Conservation (phyloP, 371 early-diverging fungal species). For the Mucor irregularis region DNA sequence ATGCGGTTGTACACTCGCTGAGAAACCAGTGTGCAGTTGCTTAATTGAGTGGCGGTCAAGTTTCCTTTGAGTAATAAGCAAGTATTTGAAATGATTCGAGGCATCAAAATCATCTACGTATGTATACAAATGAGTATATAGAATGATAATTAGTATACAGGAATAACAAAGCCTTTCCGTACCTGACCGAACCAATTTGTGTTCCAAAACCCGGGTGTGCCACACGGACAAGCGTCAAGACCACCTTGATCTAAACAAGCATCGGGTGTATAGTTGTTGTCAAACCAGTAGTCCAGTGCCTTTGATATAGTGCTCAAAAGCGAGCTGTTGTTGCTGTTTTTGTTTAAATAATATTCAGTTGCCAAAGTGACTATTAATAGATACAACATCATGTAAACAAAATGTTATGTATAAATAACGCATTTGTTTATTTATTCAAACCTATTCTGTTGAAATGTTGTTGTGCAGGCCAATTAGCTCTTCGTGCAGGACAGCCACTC, state of each 20-base stretch:
- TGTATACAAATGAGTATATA: not conserved
- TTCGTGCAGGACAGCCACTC: slow-evolving; percentile 23
- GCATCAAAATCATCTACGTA: slow-evolving; percentile 30
- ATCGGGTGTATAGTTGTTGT: slow-evolving; percentile 22
- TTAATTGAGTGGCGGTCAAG: slow-evolving; percentile 9
- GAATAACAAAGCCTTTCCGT: too few species aligned
- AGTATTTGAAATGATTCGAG: slow-evolving; percentile 18
- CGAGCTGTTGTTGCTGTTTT: not conserved
- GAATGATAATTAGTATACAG: too few species aligned
- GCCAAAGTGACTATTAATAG: slow-evolving; percentile 23
- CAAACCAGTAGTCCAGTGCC: slow-evolving; percentile 31
- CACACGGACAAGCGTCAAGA: slow-evolving; percentile 29
- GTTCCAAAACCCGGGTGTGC: slow-evolving; percentile 37
- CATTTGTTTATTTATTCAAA: not conserved
- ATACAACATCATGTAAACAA: not conserved
- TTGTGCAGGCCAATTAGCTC: slow-evolving; percentile 37
- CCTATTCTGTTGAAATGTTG: slow-evolving; percentile 25
- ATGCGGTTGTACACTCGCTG: slow-evolving; percentile 17
- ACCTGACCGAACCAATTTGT: slow-evolving; percentile 38
- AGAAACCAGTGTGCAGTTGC: slow-evolving; percentile 14
- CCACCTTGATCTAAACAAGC: slow-evolving; percentile 30
- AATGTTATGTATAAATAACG: not conserved
- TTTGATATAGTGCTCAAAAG: slow-evolving; percentile 12
- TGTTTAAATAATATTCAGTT: slow-evolving; percentile 13
- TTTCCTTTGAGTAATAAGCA: slow-evolving; percentile 22